Evolutionary conservation across 2,329 filamentous ascomycete species (phyloP), one percentile per base, ranked within the genome.

Genomic region (Cryphonectria carpinicola): DNA sequence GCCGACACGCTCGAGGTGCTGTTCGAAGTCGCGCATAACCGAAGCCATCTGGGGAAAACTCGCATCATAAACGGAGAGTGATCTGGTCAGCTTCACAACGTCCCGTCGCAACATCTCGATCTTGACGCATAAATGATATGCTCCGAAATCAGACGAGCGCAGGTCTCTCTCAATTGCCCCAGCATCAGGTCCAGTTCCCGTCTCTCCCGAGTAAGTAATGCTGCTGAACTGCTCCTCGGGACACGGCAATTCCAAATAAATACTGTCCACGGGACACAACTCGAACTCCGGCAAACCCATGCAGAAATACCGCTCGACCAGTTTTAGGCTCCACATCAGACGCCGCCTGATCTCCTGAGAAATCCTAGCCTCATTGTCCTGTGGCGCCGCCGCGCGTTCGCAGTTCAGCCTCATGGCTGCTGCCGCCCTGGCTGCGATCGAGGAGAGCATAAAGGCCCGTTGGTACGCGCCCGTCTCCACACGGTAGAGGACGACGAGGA

Each of bases 301-400:
- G 0, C 82, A 82, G 54, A 84, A 81, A 56, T 80, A 80, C 8
- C 79, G 79, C 69, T 84, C 83, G 35, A 83, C 79, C 68, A 82
- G 80, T 74, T 82, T 84, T 14, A 84, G 76, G 1, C 81, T 80
- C 83, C 83, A 84, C 77, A 84, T 81, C 35, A 84, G 76, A 13
- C 83, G 77, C 46, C 83, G 75, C 0, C 83, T 79, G 13, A 82
- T 82, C 72, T 84, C 83, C 66, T 83, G 82, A 2, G 80, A 80
- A 4, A 83, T 76, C 68, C 80, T 80, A 69, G 79, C 81, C 11
- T 39, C 32, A 3, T 66, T 28, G n/a, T 67, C 3, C n/a, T 54
- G 4, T 54, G 46, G 32, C 2, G 84, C 75, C 56, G 84, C 75
- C 54, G 81, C 79, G 49, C 79, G 78, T 67, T 84, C 82, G 72